Conservation (phyloP, 371 early-diverging fungal genomes). For the Rhizopus sp. region DNA sequence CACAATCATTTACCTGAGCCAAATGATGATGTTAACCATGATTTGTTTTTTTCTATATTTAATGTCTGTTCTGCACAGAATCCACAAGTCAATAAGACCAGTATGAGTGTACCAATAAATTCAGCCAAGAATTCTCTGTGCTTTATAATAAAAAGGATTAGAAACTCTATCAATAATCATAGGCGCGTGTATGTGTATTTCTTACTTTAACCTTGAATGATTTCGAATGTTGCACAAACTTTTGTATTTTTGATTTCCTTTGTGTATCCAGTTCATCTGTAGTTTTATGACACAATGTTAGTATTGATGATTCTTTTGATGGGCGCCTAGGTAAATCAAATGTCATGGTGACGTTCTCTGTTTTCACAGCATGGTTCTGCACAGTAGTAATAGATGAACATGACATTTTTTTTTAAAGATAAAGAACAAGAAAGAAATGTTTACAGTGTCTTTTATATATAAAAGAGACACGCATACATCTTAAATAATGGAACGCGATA, state of each 20-base stretch:
- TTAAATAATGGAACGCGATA: too few species aligned
- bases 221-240: background rate
- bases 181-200: background rate
- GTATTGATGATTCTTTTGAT: background rate
- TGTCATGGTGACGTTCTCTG: background rate
- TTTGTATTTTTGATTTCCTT: background rate
- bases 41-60: conserved; percentile 24
- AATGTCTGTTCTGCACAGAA: conserved; percentile 59
- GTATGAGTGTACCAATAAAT: conserved; percentile 77
- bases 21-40: conserved; percentile 41
- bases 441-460: too few species aligned
- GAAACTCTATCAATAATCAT: background rate
- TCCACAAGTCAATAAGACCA: conserved; percentile 71
- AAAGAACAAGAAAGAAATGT: too few species aligned
- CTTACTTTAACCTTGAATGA: background rate
- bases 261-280: background rate
- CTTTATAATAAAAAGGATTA: conserved; percentile 10
- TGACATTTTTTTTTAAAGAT: too few species aligned
- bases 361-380: background rate
- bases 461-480: too few species aligned
- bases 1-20: conserved; percentile 33
- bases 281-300: background rate
- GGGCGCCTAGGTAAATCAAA: background rate
- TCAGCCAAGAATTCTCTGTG: conserved; percentile 77
- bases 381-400: background rate